A percentile compares a stretch with the other conserved stretches of the same genome.
Evolutionary conservation across 2,329 filamentous ascomycete genomes (phyloP).

Genomic region (Podosphaera fusca): DNA sequence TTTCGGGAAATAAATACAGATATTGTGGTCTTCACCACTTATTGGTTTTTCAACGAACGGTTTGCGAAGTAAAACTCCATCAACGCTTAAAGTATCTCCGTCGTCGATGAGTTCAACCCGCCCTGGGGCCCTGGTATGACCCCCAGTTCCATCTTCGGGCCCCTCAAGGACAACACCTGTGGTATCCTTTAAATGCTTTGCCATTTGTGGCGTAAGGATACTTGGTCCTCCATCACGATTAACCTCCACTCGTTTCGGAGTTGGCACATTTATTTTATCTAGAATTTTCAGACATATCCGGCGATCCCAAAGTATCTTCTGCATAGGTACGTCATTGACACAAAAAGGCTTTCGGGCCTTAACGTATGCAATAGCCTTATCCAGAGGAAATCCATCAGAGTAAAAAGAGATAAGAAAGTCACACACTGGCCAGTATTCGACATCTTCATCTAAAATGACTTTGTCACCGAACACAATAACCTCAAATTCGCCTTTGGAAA

Average conservation of each 20-base stretch:
- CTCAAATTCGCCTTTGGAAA: constrained; percentile 80
- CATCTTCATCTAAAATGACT: constrained; percentile 87
- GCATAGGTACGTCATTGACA: constrained; percentile 94
- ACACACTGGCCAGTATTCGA: constrained; percentile 81
- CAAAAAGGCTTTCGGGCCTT: constrained; percentile 87
- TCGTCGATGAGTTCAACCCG: constrained; percentile 75
- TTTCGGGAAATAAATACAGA: constrained; percentile 88
- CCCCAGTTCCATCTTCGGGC: constrained; percentile 40
- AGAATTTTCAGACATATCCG: constrained; percentile 72
- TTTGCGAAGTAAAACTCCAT: constrained; percentile 61
- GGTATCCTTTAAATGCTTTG: constrained; percentile 55
- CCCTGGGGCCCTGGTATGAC: constrained; percentile 26
- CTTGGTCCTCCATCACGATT: constrained; percentile 77
- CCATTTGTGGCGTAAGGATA: constrained; percentile 56
- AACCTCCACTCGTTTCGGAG: constrained; percentile 70
- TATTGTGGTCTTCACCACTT: constrained; percentile 97
- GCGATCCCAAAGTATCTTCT: constrained; percentile 89
- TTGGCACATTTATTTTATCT: constrained; percentile 73
- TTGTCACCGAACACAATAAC: constrained; percentile 97
- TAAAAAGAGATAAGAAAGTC: constrained; percentile 98
- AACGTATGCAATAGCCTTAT: constrained; percentile 91
- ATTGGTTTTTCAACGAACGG: constrained; percentile 97
- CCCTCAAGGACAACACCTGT: constrained; percentile 58
- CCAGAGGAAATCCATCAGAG: constrained; percentile 86
- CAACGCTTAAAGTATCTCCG: constrained; percentile 68